Percentiles rank a stretch among this genome's conserved stretches.
Evolutionary conservation across 345 rosid species (phyloP).

Genomic region (Eucalyptus tenuipes): DNA sequence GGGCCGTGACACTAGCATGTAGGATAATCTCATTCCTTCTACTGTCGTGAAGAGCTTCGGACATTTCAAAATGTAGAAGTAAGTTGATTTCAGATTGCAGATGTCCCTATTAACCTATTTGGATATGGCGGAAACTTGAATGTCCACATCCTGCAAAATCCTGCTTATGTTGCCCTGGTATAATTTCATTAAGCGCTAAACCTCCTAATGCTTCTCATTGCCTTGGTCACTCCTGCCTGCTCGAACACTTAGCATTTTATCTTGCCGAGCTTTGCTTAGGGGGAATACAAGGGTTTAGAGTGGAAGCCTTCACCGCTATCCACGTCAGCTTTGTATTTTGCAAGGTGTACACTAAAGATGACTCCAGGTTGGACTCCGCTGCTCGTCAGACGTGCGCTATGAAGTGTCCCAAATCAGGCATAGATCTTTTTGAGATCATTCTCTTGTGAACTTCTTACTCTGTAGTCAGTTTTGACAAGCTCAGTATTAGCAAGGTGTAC

Average conservation of each 20-base stretch:
- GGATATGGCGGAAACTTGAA: neutral
- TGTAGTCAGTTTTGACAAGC: neutral
- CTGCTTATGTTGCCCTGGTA: neutral
- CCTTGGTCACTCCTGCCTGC: constrained; percentile 24
- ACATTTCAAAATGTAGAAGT: too few relatives aligned
- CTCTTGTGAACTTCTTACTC: neutral
- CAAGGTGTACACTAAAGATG: constrained; percentile 52
- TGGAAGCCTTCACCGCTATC: constrained; percentile 69
- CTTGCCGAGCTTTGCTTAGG: constrained; percentile 58
- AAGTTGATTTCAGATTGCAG: neutral
- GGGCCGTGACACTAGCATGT: constrained; percentile 10
- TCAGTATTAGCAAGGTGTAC: neutral
- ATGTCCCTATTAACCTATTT: neutral
- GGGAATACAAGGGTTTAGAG: constrained; percentile 61
- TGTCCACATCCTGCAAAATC: neutral
- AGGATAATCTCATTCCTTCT: neutral
- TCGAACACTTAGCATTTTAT: constrained; percentile 73
- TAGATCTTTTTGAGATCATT: neutral
- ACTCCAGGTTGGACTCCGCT: constrained; percentile 69
- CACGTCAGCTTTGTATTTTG: constrained; percentile 75
- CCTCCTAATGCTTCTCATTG: neutral
- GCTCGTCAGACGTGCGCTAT: constrained; percentile 37
- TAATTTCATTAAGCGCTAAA: neutral
- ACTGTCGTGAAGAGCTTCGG: neutral
- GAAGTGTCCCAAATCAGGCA: constrained; percentile 54